Evolutionary conservation across 2,329 filamentous ascomycete species (phyloP).

Genomic region (Alternaria sp.): DNA sequence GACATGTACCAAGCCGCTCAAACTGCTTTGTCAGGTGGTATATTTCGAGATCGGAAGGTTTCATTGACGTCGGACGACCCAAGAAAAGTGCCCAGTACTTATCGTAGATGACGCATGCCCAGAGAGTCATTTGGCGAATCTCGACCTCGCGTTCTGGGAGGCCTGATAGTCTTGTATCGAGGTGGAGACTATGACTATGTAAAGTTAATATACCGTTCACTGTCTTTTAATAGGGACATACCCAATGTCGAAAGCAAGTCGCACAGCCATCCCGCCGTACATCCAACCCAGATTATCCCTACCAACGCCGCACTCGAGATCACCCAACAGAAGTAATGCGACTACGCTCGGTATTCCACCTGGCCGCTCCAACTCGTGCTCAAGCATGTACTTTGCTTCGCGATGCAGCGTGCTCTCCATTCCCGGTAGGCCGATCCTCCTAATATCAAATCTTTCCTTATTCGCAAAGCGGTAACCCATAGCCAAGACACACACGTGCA

Average conservation of each 20-base stretch:
- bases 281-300: slow-evolving; percentile 65
- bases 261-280: slow-evolving; percentile 57
- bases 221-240: slow-evolving; percentile 15
- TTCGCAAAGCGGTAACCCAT: slow-evolving; percentile 64
- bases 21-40: slow-evolving; percentile 59
- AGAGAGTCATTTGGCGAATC: slow-evolving; percentile 62
- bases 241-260: slow-evolving; percentile 41
- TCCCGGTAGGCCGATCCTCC: slow-evolving; percentile 56
- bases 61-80: slow-evolving; percentile 63
- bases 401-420: slow-evolving; percentile 63
- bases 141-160: slow-evolving; percentile 59
- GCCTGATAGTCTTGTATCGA: slow-evolving; percentile 55
- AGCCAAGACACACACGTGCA: slow-evolving; percentile 62
- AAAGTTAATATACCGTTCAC: background rate
- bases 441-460: slow-evolving; percentile 59
- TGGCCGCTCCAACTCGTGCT: slow-evolving; percentile 62
- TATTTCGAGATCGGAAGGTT: slow-evolving; percentile 61
- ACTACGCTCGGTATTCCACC: slow-evolving; percentile 63
- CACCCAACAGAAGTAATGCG: slow-evolving; percentile 61
- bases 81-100: slow-evolving; percentile 65
- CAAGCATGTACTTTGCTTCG: slow-evolving; percentile 64
- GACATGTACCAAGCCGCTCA: slow-evolving; percentile 54
- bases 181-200: slow-evolving; percentile 59
- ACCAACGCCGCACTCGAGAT: slow-evolving; percentile 64
- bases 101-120: slow-evolving; percentile 63